A percentile compares a stretch with the other conserved stretches of the same genome.
phyloP scores from a whole-genome alignment of 331 rosid species.

The Quercus phellos region DNA sequence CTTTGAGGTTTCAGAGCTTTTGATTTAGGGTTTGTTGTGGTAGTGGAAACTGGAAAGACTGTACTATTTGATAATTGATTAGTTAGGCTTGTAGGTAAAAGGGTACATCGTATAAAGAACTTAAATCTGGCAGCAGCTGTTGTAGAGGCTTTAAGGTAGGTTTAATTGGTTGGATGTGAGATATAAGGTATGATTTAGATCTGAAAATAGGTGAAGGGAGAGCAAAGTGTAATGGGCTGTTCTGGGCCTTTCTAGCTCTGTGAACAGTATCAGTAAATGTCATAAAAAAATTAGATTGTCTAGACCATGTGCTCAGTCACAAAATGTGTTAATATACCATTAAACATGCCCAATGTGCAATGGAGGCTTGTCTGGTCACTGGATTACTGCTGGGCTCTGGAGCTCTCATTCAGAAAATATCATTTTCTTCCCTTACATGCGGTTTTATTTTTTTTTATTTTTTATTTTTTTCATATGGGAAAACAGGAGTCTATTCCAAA shows the following conservation, averaged over 20 bases:
- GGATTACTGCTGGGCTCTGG: no score
- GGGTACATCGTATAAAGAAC: not conserved
- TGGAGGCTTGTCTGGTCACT: no score
- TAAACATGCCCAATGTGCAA: no score
- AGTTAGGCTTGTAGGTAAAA: not conserved
- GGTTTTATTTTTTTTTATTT: no score
- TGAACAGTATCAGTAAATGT: not conserved
- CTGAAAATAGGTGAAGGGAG: not conserved
- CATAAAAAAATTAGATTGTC: no score
- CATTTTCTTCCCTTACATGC: no score
- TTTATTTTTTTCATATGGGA: no score
- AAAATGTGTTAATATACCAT: no score
- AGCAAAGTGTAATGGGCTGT: not conserved
- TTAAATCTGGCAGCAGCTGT: not conserved
- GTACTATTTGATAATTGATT: not conserved
- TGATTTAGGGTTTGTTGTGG: not conserved
- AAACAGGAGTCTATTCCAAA: no score
- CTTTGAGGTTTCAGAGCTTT: not conserved
- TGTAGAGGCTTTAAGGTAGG: not conserved
- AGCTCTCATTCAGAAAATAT: no score
- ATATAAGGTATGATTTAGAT: not conserved
- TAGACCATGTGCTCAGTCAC: no score
- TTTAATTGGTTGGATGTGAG: not conserved
- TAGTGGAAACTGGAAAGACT: not conserved
- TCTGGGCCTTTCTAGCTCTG: not conserved